Evolutionary conservation across 441 rosid genomes (phyloP).

Genomic region (Jatropha multifida): DNA sequence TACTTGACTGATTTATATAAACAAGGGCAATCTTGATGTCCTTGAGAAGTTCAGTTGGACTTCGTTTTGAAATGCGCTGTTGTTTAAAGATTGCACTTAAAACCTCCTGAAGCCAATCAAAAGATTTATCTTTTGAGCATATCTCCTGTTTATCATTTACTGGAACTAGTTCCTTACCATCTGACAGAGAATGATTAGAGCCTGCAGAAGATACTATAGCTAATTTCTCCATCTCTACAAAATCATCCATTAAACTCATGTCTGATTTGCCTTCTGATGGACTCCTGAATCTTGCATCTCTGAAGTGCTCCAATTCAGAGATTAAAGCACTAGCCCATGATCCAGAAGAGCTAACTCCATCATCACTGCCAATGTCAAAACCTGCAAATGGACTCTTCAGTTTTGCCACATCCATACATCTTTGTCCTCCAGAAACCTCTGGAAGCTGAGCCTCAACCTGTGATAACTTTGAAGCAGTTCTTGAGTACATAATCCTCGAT

Average conservation of each 20-base stretch:
- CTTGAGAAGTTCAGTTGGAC: constrained; percentile 54
- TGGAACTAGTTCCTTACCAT: constrained; percentile 35
- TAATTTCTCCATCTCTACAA: constrained; percentile 92
- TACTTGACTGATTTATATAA: constrained; percentile 35
- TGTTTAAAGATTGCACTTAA: constrained; percentile 66
- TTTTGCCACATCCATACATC: constrained; percentile 35
- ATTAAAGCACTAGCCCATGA: constrained; percentile 64
- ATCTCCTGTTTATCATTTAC: constrained; percentile 25
- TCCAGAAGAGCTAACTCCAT: constrained; percentile 61
- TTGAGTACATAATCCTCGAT: constrained; percentile 68
- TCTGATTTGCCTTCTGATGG: constrained; percentile 35
- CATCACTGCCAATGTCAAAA: constrained; percentile 64
- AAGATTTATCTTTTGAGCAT: constrained; percentile 41
- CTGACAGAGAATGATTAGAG: constrained; percentile 10
- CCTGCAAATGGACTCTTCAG: constrained; percentile 34
- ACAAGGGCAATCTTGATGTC: constrained; percentile 78
- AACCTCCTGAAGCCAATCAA: constrained; percentile 73
- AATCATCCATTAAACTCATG: constrained; percentile 91
- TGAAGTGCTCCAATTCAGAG: constrained; percentile 49
- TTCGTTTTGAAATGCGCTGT: constrained; percentile 51
- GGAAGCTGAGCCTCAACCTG: constrained; percentile 55
- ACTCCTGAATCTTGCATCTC: constrained; percentile 31
- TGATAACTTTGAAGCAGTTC: constrained; percentile 67
- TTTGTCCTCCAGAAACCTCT: constrained; percentile 44
- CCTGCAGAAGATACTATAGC: constrained; percentile 49